Evolutionary conservation across 2,329 filamentous ascomycete species (phyloP).

Genomic region (Diatrype stigma): DNA sequence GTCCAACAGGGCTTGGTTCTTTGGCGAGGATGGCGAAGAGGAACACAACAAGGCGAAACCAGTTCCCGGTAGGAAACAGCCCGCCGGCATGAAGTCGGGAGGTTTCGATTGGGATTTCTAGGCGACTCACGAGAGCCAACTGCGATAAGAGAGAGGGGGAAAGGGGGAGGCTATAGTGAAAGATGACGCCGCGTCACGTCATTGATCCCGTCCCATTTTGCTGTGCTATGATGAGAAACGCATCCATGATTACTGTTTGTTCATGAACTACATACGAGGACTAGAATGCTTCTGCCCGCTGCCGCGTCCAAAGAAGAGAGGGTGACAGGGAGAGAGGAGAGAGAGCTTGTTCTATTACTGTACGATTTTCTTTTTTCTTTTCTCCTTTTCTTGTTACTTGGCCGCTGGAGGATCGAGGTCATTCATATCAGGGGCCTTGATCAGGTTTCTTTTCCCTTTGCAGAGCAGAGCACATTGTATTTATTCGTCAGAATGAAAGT

Average conservation of each 20-base stretch:
- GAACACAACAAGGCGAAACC: slow-evolving; percentile 37
- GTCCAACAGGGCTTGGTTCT: slow-evolving; percentile 53
- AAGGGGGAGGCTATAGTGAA: not conserved
- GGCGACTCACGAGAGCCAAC: slow-evolving; percentile 15
- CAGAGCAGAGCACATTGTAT: no score
- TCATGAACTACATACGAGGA: not conserved
- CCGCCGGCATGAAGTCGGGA: slow-evolving; percentile 19
- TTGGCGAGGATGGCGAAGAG: slow-evolving; percentile 50
- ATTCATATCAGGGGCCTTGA: no score
- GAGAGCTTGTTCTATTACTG: not conserved
- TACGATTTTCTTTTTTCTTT: no score
- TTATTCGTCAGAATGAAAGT: no score
- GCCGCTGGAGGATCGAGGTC: no score
- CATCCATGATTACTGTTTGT: not conserved
- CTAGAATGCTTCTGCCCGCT: not conserved
- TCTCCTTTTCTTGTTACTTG: no score
- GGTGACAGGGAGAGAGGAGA: not conserved
- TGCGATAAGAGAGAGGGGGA: slow-evolving; percentile 8
- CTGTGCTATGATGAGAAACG: not conserved
- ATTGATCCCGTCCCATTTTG: slow-evolving; percentile 6
- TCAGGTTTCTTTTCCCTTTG: no score
- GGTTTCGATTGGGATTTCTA: slow-evolving; percentile 32
- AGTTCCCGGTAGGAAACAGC: slow-evolving; percentile 35
- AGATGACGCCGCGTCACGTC: slow-evolving; percentile 8
- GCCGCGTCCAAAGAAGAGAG: not conserved